Evolutionary conservation across 2,329 filamentous ascomycete genomes (phyloP), one percentile per base, ranked within the genome.

Genomic region (Rhinocladiella similis): DNA sequence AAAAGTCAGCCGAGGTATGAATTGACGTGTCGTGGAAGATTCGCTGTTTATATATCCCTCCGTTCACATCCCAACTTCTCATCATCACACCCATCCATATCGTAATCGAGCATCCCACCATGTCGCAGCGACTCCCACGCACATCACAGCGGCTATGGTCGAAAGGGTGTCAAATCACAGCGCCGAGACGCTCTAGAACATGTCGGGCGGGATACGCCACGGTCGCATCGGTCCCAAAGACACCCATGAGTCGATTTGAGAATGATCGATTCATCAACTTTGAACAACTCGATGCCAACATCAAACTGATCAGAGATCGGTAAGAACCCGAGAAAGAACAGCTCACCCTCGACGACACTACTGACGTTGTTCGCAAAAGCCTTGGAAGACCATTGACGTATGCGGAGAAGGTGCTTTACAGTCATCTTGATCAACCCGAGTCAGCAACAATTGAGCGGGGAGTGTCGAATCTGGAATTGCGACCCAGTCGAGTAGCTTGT

Each of bases 371-470:
- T 80, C 69, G 29, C 29, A 33, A 33, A 33, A 88, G 94, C 69
- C 84, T 99, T 66, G 96, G 96, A 81, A 87, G 90, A 68, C 94
- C 94, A 67, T 85, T 99, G 69, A 93, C 91, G 68, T 96, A 88
- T 75, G 90, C 91, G 74, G 94, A 99, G 85, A 99, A 99, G 87
- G 92, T 97, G 70, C 84, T 97, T 68, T 97, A 97, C 84, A 97
- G 92, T 63, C 94, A 99, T 78, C 82, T 99, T 73, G 94, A 97
- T 79, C 91, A 99, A 75, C 94, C 94, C 53, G 90, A 97, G 70
- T 88, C 86, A 67, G 92, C 97, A 77, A 92, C 97, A 48, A 96
- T 97, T 69, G 86, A 96, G 85, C 91, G 94, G 74, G 94, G 94
- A 71, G 85, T 85, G 69, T 96, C 91, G 59, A 97, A 97, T 80